Base-by-base conservation (phyloP, 2,329 filamentous ascomycete species). In the Trichoderma sp. region DNA sequence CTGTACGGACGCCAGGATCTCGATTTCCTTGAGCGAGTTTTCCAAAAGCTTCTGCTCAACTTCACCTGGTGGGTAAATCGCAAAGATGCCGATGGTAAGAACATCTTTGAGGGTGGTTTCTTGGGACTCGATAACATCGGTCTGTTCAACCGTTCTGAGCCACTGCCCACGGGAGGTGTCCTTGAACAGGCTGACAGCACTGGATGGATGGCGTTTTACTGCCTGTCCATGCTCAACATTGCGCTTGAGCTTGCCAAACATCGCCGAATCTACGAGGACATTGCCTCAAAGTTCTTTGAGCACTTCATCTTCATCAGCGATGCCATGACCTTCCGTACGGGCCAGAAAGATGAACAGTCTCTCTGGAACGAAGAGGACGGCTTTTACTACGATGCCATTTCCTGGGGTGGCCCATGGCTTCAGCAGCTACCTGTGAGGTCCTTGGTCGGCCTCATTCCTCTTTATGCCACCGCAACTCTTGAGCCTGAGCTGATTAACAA, bases 21-120 rank as follows among this genome's bases (percentile, higher is more conserved):
- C 36, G 96, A 98, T 82, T 98, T 98, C 82, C 87, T 98, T 11
- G 95, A 98, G 84, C 90, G 95, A 24, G 94, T 98, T 5, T 98
- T 98, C 85, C 96, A 98, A 79, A 98, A 98, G 82, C 83, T 98
- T 73, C 85, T 98, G 28, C 86, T 98, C 74, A 98, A 98, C 84
- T 98, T 98, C 81, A 98, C 96, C 4, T 98, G 96, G 96, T 98
- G 95, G 95, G 95, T 98, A 24, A 98, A 98, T 81, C 92, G 95
- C 72, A 98, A 98, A 82, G 95, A 98, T 77, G 88, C 88, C 12
- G 93, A 97, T 11, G 95, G 94, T 77, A 98, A 98, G 84, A 98
- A 98, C 78, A 92, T 98, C 32, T 98, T 98, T 76, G 96, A 98
- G 79, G 96, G 95, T 76, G 95, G 95, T 57, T 98, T 98, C 86